These are phyloP conservation scores for Pseudopyrenochaeta lycopersici DNA, from an alignment of 2,329 filamentous ascomycete genomes.

Conservation along the genomic window DNA sequence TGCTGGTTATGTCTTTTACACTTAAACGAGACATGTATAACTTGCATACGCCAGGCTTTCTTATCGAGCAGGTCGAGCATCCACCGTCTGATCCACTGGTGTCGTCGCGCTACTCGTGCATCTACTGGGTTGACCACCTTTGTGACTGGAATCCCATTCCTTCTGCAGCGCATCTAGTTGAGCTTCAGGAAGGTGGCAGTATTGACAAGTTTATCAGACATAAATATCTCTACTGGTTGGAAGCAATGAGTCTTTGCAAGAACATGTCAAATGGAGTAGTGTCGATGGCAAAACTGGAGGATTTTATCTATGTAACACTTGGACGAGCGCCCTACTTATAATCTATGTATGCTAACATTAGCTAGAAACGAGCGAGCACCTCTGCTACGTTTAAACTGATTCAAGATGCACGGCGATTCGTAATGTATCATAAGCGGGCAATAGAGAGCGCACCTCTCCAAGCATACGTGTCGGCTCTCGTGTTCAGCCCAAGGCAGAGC, in stretches of 20 bases:
- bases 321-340: neutral
- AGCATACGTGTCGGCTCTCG: constrained; percentile 29
- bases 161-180: no score
- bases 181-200: neutral
- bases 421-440: neutral
- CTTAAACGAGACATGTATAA: constrained; percentile 38
- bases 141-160: constrained; percentile 11
- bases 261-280: constrained; percentile 7
- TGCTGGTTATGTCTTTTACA: constrained; percentile 30
- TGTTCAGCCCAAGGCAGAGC: constrained; percentile 29
- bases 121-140: constrained; percentile 36
- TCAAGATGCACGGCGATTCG: neutral
- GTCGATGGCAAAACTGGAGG: constrained; percentile 3
- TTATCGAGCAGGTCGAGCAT: constrained; percentile 22
- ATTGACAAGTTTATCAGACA: constrained; percentile 7
- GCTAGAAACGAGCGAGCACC: no score
- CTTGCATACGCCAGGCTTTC: constrained; percentile 18
- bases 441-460: constrained; percentile 23
- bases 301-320: no score
- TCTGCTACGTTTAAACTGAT: neutral
- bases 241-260: constrained; percentile 4
- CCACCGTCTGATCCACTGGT: constrained; percentile 36
- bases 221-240: no score
- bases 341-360: neutral
- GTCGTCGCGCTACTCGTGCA: constrained; percentile 17